Conservation (phyloP, 495 filamentous ascomycete genomes). For the Arthonia radiata region DNA sequence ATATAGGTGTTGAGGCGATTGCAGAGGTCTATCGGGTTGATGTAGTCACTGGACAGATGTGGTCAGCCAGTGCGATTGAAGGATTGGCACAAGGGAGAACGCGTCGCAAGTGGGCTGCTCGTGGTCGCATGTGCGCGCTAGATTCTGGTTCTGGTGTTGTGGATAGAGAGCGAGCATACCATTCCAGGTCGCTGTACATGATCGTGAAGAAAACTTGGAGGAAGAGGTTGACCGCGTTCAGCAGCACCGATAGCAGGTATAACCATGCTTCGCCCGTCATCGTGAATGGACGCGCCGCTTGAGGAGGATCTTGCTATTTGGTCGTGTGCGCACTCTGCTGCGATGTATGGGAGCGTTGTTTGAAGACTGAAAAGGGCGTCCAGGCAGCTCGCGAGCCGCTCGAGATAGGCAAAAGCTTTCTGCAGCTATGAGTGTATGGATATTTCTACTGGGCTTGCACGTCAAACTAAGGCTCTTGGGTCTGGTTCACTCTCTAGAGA, state of each 20-base stretch:
- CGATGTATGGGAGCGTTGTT: no score
- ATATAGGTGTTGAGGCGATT: slow-evolving; percentile 99
- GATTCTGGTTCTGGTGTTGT: neutral
- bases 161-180: slow-evolving; percentile 29
- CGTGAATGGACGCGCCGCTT: no score
- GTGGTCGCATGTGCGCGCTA: neutral
- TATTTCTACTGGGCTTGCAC: no score
- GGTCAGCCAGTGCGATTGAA: slow-evolving; percentile 3
- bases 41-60: slow-evolving; percentile 55
- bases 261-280: slow-evolving; percentile 99
- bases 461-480: no score
- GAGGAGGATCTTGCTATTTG: no score
- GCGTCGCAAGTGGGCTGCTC: slow-evolving; percentile 1
- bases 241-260: slow-evolving; percentile 91
- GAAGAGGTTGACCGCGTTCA: slow-evolving; percentile 99
- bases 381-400: no score
- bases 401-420: no score
- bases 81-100: no score
- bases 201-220: slow-evolving; percentile 99
- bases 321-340: no score
- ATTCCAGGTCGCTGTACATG: slow-evolving; percentile 98
- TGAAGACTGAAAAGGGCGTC: no score
- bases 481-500: no score
- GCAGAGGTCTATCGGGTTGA: slow-evolving; percentile 99
- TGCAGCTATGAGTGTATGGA: no score